Evolutionary conservation across 2,329 filamentous ascomycete species (phyloP).

Genomic region (Calcarisporium arbuscula): DNA sequence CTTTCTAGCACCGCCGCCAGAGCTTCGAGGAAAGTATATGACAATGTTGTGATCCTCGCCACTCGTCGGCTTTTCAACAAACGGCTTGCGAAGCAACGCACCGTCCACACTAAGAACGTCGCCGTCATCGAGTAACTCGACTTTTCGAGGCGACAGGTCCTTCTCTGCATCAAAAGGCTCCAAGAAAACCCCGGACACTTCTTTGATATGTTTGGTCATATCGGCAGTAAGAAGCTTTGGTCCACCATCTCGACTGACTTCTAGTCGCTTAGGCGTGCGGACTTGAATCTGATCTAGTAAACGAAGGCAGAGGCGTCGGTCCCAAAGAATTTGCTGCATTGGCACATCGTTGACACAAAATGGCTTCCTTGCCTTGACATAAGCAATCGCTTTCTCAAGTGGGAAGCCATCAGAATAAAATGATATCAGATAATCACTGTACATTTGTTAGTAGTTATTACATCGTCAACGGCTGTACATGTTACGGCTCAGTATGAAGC

Average conservation of each 20-base stretch:
- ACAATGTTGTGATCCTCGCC: conserved; percentile 98
- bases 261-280: conserved; percentile 79
- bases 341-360: conserved; percentile 97
- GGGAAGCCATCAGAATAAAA: conserved; percentile 99
- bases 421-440: conserved; percentile 84
- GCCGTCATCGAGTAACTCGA: conserved; percentile 84
- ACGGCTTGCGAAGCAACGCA: conserved; percentile 75
- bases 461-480: too few relatives aligned
- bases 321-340: conserved; percentile 97
- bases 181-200: conserved; percentile 71
- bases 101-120: conserved; percentile 88
- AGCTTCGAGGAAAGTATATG: conserved; percentile 87
- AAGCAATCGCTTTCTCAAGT: conserved; percentile 92
- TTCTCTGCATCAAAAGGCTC: conserved; percentile 61
- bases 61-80: conserved; percentile 97
- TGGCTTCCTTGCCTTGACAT: conserved; percentile 85
- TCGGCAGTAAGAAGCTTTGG: conserved; percentile 73
- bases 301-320: conserved; percentile 80
- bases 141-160: conserved; percentile 58
- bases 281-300: conserved; percentile 87
- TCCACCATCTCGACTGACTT: conserved; percentile 90
- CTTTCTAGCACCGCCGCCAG: conserved; percentile 82
- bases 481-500: too few relatives aligned
- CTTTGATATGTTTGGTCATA: conserved; percentile 71
- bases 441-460: conserved; percentile 14